Evolutionary conservation across 176 grass and related monocot species (phyloP).

Genomic region (Panicum miliaceum): DNA sequence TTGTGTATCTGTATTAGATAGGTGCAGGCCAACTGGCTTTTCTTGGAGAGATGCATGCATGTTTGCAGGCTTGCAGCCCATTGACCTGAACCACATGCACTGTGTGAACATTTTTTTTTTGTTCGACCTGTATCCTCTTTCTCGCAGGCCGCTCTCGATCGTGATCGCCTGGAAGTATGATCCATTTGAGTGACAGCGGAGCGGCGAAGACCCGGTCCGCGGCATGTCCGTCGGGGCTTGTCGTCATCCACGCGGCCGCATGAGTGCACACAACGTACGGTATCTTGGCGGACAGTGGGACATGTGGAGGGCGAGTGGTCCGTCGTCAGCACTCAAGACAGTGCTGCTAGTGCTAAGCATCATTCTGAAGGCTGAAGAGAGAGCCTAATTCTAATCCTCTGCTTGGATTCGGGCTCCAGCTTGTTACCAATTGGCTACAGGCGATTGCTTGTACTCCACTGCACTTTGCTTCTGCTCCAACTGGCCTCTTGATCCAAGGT

Average conservation of each 20-base stretch:
- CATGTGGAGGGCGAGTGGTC: not conserved
- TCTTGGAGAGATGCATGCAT: not conserved
- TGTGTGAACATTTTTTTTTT: not conserved
- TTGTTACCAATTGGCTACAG: no score
- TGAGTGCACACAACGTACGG: not conserved
- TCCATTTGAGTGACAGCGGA: not conserved
- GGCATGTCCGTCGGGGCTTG: not conserved
- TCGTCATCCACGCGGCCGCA: not conserved
- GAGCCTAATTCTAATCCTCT: no score
- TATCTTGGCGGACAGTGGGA: not conserved
- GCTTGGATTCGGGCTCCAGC: no score
- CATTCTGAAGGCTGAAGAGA: no score
- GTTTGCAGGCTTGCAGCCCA: not conserved
- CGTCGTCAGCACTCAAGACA: no score
- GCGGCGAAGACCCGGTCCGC: not conserved
- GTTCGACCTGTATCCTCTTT: not conserved
- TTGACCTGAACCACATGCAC: not conserved
- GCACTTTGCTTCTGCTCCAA: no score
- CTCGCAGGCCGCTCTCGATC: not conserved
- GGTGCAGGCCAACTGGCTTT: no score
- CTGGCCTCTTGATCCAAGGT: no score
- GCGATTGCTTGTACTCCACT: no score
- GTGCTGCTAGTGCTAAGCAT: not conserved
- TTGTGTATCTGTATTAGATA: not conserved
- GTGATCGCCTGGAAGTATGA: not conserved